A percentile compares a stretch with the other conserved stretches of the same genome.
Conservation (phyloP, 2,329 filamentous ascomycete species). For the Colletotrichum destructivum region DNA sequence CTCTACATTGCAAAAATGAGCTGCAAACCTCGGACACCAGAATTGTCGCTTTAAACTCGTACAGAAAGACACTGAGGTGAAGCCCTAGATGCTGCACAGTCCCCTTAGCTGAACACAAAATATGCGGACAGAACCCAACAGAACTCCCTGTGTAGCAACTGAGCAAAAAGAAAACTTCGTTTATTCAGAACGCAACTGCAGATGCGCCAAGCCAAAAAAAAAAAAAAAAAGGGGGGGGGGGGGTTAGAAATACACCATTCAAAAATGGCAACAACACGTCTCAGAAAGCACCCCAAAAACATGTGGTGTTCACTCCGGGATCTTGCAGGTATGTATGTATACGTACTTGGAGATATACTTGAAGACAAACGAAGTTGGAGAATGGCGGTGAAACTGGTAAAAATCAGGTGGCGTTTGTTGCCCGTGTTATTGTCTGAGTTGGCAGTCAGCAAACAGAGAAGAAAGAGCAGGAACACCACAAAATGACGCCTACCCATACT, state of each 20-base stretch:
- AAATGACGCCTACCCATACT: neutral
- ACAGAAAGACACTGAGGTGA: too few relatives aligned
- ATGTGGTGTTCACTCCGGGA: neutral
- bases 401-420: neutral
- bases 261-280: too few relatives aligned
- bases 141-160: too few relatives aligned
- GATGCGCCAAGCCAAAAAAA: neutral
- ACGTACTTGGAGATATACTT: neutral
- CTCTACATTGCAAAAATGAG: neutral
- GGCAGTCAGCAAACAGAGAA: neutral
- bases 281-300: too few relatives aligned
- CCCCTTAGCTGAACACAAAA: neutral
- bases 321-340: neutral
- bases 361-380: neutral
- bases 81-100: too few relatives aligned
- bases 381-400: too few relatives aligned
- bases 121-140: fast-evolving
- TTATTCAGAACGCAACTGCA: neutral
- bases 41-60: neutral
- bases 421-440: neutral
- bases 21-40: too few relatives aligned
- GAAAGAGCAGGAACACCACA: neutral
- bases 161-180: fast-evolving
- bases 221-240: too few relatives aligned
- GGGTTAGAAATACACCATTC: too few relatives aligned